These are phyloP conservation scores for Pyrus hybrid DNA, from an alignment of 331 rosid genomes.

Conservation along the genomic window DNA sequence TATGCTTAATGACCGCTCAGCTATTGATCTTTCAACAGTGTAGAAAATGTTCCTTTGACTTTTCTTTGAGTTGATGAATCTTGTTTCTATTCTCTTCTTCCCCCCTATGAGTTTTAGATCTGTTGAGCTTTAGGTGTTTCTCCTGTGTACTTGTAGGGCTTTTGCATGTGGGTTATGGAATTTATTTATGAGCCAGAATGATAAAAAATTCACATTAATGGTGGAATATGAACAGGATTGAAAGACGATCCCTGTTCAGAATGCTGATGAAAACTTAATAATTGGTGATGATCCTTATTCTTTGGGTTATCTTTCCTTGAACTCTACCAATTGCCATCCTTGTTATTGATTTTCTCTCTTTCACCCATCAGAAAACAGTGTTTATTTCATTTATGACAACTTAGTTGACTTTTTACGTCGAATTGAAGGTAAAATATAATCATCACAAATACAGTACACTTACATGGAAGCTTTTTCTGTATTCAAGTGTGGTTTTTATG, in stretches of 20 bases:
- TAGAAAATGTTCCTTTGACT: neutral
- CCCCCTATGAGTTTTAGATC: neutral
- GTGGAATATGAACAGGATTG: no score
- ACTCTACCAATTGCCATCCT: neutral
- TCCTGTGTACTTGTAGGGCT: neutral
- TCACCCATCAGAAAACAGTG: neutral
- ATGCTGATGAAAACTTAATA: no score
- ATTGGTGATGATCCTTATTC: no score
- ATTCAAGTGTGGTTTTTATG: neutral
- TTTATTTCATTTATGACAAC: neutral
- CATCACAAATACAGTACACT: neutral
- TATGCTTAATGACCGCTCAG: neutral
- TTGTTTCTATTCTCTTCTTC: neutral
- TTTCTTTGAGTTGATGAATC: neutral
- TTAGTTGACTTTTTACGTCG: no score
- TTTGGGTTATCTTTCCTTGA: neutral
- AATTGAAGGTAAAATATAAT: neutral
- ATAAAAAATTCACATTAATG: no score
- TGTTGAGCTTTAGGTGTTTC: neutral
- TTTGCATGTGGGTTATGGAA: neutral
- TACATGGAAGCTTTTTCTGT: slow-evolving; percentile 5
- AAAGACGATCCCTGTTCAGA: no score
- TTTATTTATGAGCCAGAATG: neutral
- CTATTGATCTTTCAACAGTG: neutral
- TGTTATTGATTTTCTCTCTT: neutral